Evolutionary conservation across 2,329 filamentous ascomycete species (phyloP), one percentile per base, ranked within the genome.

Genomic region (Fusarium graminum): DNA sequence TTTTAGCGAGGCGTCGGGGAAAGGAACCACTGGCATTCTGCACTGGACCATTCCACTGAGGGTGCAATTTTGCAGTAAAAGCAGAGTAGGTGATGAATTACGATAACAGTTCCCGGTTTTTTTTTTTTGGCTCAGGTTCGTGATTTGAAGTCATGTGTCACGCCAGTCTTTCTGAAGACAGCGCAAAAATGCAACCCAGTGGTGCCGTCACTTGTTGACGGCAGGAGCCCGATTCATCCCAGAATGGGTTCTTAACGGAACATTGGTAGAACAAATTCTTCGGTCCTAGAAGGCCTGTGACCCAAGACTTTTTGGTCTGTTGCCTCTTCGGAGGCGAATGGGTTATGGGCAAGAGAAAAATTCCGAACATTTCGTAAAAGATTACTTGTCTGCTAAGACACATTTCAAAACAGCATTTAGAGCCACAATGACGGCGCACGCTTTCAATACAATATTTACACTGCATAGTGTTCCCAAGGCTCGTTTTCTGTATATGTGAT

Each of bases 191-290:
- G 43, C 50, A 59, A 61, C 80, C 90, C 90, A 91, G 83, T 87
- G 90, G 88, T 91, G 90, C 89, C 88, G 85, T 87, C 88, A 83
- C 80, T 74, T 85, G 86, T 83, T 86, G 90, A 85, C 84, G 86
- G 90, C 90, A 90, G 86, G 90, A 85, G 82, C 88, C 86, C 80
- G 80, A 83, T 86, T 88, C 82, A 85, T 76, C 85, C 81, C 83
- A 90, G 86, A 86, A 87, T 84, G 80, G 83, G 85, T 84, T 83
- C 89, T 90, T 90, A 92, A 92, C 90, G 90, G 90, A 92, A 88
- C 90, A 88, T 90, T 92, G 90, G 90, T 76, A 93, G 83, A 91
- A 81, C 36, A 70, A 78, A 73, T 38, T 51, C 56, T 62, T 78
- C 75, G 78, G 72, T 52, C 71, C 73, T 74, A 79, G 78, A 80